Base-by-base conservation (phyloP, 257 asterid genomes). In the Solanum habrochaites region DNA sequence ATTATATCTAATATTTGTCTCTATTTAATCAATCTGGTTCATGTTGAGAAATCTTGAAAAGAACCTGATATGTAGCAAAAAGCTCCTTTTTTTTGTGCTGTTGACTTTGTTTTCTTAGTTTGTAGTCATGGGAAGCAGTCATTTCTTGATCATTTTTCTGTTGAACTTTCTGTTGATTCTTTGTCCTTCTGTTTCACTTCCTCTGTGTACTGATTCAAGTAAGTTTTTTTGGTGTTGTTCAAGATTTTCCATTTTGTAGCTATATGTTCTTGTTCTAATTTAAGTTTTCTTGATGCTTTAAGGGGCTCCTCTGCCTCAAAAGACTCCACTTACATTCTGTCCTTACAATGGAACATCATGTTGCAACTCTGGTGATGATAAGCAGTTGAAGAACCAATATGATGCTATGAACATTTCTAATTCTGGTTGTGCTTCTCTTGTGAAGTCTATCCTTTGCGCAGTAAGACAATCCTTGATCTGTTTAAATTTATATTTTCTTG, bases 381-480 rank as follows among this genome's bases (percentile, higher is more conserved):
- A 88, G 86, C 87, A 85, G 20, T 69, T 96, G 87, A 89, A 86
- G 94, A 90, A 86, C 40, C 96, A 91, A 56, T 93, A 93, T 75
- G 82, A 85, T 86, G 90, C 92, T 2, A 92, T 95, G 94, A 96
- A 95, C 25, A 83, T 96, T 87, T 93, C 99, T 42, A 93, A 96
- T 89, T 83, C 95, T 60, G 89, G 31, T 60, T 96, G 99, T 86
- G 95, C 97, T 91, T 90, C 98, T 83, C 86, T 94, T 81, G 86
- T 96, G 43, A 93, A 94, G 90, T 93, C 98, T n/a, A 87, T 96
- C 75, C 87, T 94, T 67, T 95, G 99, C n/a, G 90, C 98, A 85
- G 99, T 96, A 93, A 89, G 95, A 82, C 83, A 1, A 35, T 16
- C 45, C 60, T 6, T 45, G 47, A 25, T 83, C 49, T 23, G 23